These are phyloP conservation scores for Flaveria sonorensis DNA, from an alignment of 129 eudicot species.

Conservation along the genomic window DNA sequence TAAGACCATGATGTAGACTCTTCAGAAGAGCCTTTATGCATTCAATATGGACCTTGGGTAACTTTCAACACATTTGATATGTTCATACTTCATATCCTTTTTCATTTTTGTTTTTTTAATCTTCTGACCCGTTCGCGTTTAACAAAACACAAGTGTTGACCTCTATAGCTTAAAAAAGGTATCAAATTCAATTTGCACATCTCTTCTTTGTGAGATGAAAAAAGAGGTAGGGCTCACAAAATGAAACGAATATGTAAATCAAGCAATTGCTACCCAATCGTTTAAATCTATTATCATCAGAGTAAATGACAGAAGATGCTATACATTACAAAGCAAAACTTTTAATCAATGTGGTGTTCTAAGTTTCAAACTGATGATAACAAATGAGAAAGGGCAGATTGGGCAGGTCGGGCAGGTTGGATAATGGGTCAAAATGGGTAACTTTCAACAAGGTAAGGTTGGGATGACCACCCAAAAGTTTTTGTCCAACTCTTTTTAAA, in stretches of 20 bases:
- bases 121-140: neutral
- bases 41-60: neutral
- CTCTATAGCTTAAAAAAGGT: neutral
- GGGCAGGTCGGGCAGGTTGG: neutral
- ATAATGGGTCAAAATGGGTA: neutral
- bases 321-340: neutral
- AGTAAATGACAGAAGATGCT: neutral
- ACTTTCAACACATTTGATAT: neutral
- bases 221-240: neutral
- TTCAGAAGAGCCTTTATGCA: neutral
- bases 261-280: neutral
- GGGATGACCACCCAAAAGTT: neutral
- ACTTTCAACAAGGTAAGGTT: neutral
- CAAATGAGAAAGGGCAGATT: neutral
- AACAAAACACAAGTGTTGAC: neutral
- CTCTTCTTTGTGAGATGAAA: neutral
- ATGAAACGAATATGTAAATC: neutral
- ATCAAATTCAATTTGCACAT: neutral
- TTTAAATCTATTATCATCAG: too few species aligned
- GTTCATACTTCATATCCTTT: neutral
- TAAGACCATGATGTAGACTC: neutral
- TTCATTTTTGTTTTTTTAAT: neutral
- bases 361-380: neutral
- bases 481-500: neutral
- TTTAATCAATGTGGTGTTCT: neutral